These are phyloP conservation scores for Aureobasidium subglaciale DNA, from an alignment of 2,329 filamentous ascomycete species.

Conservation along the genomic window DNA sequence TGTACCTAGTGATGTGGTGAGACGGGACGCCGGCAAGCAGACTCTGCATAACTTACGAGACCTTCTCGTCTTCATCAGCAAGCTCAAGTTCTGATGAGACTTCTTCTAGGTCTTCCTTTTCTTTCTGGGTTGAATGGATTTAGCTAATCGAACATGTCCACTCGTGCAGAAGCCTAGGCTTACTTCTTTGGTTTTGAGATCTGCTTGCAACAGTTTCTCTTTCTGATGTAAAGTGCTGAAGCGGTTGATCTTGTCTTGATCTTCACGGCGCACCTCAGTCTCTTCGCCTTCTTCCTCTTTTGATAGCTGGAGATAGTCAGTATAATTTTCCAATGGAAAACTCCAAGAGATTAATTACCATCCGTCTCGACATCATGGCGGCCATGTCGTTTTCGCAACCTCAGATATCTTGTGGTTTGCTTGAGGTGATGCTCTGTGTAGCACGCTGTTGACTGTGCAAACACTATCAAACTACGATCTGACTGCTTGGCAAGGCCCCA, in stretches of 20 bases:
- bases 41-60: constrained; percentile 58
- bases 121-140: constrained; percentile 57
- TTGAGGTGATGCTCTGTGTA: background rate
- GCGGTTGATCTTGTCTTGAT: constrained; percentile 97
- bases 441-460: constrained; percentile 1
- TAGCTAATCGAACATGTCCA: background rate
- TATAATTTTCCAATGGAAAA: constrained; percentile 5
- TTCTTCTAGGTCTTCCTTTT: constrained; percentile 96
- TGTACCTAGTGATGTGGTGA: constrained; percentile 59
- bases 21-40: background rate
- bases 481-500: constrained; percentile 2
- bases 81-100: constrained; percentile 86
- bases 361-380: constrained; percentile 29
- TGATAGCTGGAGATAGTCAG: constrained; percentile 57
- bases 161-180: background rate
- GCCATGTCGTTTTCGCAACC: constrained; percentile 7
- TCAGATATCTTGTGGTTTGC: background rate
- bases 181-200: constrained; percentile 72
- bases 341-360: constrained; percentile 28
- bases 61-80: constrained; percentile 86
- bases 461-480: background rate
- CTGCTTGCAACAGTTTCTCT: constrained; percentile 69
- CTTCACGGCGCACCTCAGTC: constrained; percentile 87
- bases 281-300: constrained; percentile 92
- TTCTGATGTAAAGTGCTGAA: constrained; percentile 93